Base-by-base conservation (phyloP, 805 yeast species). In the Kazachstania psychrophila region DNA sequence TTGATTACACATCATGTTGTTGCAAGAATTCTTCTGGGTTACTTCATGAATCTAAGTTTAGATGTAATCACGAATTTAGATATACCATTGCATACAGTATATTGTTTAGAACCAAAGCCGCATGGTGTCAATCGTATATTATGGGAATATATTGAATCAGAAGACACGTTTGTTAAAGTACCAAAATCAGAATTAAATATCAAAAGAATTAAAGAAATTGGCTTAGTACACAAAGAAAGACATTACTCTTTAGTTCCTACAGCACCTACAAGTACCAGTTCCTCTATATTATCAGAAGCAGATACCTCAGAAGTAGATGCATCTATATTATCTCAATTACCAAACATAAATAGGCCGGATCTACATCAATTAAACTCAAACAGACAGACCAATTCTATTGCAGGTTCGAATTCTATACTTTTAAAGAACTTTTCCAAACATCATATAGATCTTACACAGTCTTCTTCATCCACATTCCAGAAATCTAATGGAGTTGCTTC, bases 91-190 rank as follows among this genome's bases (percentile, higher is more conserved):
- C 96, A 89, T 53, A 82, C 95, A 5, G 76, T 89, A 8, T 89
- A 88, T 56, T 74, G 89, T 41, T 70, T 89, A 41, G 96, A 89
- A 54, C 87, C 89, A 33, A 84, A 84, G 58, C 96, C 97, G 0
- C 89, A 86, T 58, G 97, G 96, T 1, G 94, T 94, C 3, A 92
- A 85, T 42, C 89, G 95, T 85, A 72, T 81, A 10, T 67, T 88
- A 56, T 89, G 79, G 61, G 95, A 87, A 56, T 89, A 80, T 61
- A 81, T 83, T 49, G 96, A 89, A 47, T 61, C 60, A 2, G 60
- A 69, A 27, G 88, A 87, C 56, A 77, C 84, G 79, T 89, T 89
- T 62, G 70, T 65, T 38, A 75, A 82, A 51, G 78, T 85, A 4
- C 63, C 66, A 4, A 58, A 66, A 33, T 60, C 64, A 7, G 61